A percentile compares a stretch with the other conserved stretches of the same genome.
Evolutionary conservation across 2,329 filamentous ascomycete species (phyloP).

Genomic region (Beauveria sp.): DNA sequence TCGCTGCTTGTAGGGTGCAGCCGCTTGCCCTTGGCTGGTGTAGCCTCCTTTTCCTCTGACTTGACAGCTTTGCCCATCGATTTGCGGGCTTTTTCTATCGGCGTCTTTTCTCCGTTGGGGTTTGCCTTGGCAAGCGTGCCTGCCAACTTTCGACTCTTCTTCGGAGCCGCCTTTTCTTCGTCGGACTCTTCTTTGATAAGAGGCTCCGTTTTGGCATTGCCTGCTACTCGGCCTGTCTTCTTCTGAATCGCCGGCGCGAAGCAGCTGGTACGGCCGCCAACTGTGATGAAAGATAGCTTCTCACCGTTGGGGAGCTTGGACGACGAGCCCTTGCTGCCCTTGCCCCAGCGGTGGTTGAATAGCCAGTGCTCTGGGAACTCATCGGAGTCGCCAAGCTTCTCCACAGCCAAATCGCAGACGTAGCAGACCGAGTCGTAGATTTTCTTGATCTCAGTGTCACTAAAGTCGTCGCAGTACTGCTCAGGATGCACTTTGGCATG

Average conservation of each 20-base stretch:
- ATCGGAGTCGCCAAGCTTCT: conserved; percentile 71
- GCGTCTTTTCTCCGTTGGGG: conserved; percentile 18
- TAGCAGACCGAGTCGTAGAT: conserved; percentile 68
- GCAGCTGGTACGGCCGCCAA: conserved; percentile 86
- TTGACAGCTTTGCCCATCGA: conserved; percentile 14
- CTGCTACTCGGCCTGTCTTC: conserved; percentile 49
- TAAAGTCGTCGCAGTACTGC: conserved; percentile 81
- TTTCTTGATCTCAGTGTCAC: conserved; percentile 58
- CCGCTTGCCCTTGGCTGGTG: conserved; percentile 18
- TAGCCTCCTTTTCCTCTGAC: conserved; percentile 15
- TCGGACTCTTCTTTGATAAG: conserved; percentile 23
- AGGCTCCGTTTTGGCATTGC: conserved; percentile 36
- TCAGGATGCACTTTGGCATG: conserved; percentile 86
- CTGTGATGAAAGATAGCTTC: conserved; percentile 77
- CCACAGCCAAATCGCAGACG: conserved; percentile 74
- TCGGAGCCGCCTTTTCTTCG: conserved; percentile 18
- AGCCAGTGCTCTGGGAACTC: conserved; percentile 83
- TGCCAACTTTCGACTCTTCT: conserved; percentile 17
- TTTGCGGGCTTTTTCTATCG: conserved; percentile 18
- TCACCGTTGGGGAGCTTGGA: conserved; percentile 73
- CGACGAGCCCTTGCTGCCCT: conserved; percentile 67
- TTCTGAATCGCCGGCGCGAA: conserved; percentile 81
- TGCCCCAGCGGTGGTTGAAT: conserved; percentile 83
- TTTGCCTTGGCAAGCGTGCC: conserved; percentile 20
- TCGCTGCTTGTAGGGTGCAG: conserved; percentile 6